Percentiles rank a stretch among this genome's conserved stretches.
These are phyloP conservation scores for Suillus fuscotomentosus DNA, from an alignment of 768 basidiomycete genomes.

Conservation along the genomic window DNA sequence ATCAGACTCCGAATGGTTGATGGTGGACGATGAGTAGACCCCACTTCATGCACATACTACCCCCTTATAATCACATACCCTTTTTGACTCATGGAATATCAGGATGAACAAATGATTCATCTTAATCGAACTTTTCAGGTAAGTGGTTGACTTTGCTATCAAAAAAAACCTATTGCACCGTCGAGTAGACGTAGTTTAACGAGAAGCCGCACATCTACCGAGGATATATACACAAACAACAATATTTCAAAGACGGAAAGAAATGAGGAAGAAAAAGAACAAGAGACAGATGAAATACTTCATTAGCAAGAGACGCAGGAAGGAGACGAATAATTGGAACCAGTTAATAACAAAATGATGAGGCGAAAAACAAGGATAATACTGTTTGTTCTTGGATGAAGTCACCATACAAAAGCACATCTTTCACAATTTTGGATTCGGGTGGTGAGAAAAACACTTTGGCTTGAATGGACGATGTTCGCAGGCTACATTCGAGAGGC, in stretches of 20 bases:
- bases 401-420: constrained; percentile 34
- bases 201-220: constrained; percentile 30
- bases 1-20: constrained; percentile 92
- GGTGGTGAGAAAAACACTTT: constrained; percentile 25
- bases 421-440: constrained; percentile 29
- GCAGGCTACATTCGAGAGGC: constrained; percentile 33
- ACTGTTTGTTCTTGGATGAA: constrained; percentile 23
- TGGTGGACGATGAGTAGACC: constrained; percentile 48
- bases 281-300: constrained; percentile 21
- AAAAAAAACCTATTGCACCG: constrained; percentile 20
- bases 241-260: constrained; percentile 16
- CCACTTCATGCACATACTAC: constrained; percentile 4
- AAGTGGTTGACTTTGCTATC: constrained; percentile 2
- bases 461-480: constrained; percentile 17
- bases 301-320: constrained; percentile 11
- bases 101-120: neutral
- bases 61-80: constrained; percentile 23
- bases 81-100: neutral
- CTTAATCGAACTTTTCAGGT: constrained; percentile 7
- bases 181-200: constrained; percentile 15
- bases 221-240: constrained; percentile 26
- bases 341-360: constrained; percentile 19
- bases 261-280: constrained; percentile 10
- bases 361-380: constrained; percentile 28
- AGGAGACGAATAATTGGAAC: constrained; percentile 9